phyloP scores from a whole-genome alignment of 305 asterid genomes.

The Vinca major region DNA sequence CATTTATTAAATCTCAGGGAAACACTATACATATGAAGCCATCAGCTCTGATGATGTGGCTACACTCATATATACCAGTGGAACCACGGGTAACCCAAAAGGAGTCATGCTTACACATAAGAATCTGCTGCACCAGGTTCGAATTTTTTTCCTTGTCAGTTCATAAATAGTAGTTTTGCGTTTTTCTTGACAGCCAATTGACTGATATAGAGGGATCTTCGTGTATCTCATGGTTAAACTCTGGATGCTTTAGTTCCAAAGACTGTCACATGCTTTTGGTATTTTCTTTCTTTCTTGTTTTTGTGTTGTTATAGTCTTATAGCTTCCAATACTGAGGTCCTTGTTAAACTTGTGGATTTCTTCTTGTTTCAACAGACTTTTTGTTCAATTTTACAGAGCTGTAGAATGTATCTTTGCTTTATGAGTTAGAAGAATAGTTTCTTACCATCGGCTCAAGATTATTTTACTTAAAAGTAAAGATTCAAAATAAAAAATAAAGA shows the following conservation, averaged over 20 bases:
- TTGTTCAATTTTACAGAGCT: neutral
- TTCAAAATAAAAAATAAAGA: neutral
- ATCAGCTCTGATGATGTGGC: slow-evolving; percentile 74
- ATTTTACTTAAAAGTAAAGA: neutral
- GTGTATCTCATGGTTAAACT: neutral
- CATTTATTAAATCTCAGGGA: slow-evolving; percentile 35
- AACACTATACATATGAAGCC: slow-evolving; percentile 48
- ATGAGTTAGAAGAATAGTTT: neutral
- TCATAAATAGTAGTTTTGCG: neutral
- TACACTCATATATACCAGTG: slow-evolving; percentile 87
- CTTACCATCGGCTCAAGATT: neutral
- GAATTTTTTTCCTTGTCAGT: slow-evolving; percentile 11
- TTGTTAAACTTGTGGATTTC: neutral
- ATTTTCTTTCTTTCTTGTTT: neutral
- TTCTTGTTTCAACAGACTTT: neutral
- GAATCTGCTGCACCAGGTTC: slow-evolving; percentile 92
- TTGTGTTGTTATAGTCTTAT: neutral
- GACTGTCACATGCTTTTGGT: neutral
- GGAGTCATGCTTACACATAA: slow-evolving; percentile 96
- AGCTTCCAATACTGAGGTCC: neutral
- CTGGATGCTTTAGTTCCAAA: neutral
- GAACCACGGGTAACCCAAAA: slow-evolving; percentile 96
- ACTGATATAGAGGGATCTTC: neutral
- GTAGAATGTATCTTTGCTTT: neutral
- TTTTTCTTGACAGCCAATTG: neutral